Base-by-base conservation (phyloP, 78 protist genomes). In the Dictyostelium capitatum region DNA sequence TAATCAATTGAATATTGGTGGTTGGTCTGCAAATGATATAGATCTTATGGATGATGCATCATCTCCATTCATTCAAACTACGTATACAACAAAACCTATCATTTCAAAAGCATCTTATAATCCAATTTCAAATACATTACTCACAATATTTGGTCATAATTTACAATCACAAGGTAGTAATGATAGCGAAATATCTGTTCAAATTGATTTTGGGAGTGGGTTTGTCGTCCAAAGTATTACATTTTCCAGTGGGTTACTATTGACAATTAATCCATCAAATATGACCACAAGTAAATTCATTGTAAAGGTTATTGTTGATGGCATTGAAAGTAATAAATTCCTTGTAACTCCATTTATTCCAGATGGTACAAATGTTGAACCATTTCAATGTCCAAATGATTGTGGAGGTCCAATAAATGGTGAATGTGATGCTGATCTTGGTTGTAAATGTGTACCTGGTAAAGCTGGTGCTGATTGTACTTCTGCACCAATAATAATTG, bases 391-490 rank as follows among this genome's bases (percentile, higher is more conserved):
- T 28, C 65, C 57, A 75, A 43, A 43, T 51, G 43, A 75, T 25
- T 75, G 82, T 75, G 82, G 82, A 25, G 82, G 82, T 25, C 57
- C 59, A 23, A 7, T 28, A 3, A 75, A 50, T 20, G 82, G 82
- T 48, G 82, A 48, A 28, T 75, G 82, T 50, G 64, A 43, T 48
- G 15, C 51, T 5, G 57, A 48, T 50, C 11, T 67, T 1, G 64
- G 82, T 37, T 75, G 82, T 50, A 50, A 25, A 48, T 75, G 82
- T 51, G 20, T 23, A 14, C 3, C 14, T 28, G 65, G 65, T 51
- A 50, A 50, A 4, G 14, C 79, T 46, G 79, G 79, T 73, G 56
- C 56, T 3, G 79, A 73, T 73, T 73, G 79, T n/a, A 73, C 79
- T 20, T 73, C 79, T 8, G n/a, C 28, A n/a, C 56, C 79, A 37